Evolutionary conservation across 202 grass and related monocot genomes (phyloP).

Genomic region (Cymbopogon flexuosus): DNA sequence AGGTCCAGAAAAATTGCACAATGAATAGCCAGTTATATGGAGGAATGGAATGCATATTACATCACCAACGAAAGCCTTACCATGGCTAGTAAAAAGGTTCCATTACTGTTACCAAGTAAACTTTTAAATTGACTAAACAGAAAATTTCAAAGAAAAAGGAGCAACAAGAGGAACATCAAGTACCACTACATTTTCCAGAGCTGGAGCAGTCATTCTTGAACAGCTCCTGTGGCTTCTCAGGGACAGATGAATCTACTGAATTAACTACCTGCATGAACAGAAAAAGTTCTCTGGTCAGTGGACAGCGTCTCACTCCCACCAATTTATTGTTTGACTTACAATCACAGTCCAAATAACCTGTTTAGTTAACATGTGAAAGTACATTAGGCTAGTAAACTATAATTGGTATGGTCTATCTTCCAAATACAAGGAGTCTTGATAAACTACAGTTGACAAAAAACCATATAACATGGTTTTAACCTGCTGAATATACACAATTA

Average conservation of each 20-base stretch:
- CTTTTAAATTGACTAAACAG: background rate
- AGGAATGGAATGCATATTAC: background rate
- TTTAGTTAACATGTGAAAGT: background rate
- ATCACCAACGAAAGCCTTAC: background rate
- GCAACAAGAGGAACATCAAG: constrained; percentile 31
- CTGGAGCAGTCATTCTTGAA: constrained; percentile 56
- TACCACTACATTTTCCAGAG: constrained; percentile 77
- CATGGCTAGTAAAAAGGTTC: background rate
- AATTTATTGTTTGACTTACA: background rate
- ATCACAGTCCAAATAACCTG: background rate
- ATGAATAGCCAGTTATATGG: background rate
- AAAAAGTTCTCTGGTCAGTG: constrained; percentile 1
- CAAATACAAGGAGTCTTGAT: constrained; percentile 7
- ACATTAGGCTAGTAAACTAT: background rate
- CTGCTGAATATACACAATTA: background rate
- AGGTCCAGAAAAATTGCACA: background rate
- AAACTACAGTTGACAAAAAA: background rate
- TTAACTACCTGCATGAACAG: constrained; percentile 46
- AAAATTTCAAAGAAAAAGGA: constrained; percentile 6
- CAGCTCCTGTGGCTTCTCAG: constrained; percentile 42
- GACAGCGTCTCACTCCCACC: background rate
- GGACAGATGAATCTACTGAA: constrained; percentile 38
- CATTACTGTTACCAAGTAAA: background rate
- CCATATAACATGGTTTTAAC: background rate
- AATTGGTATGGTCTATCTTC: background rate